Evolutionary conservation across 164 flowering plant genomes (phyloP), one percentile per base, ranked within the genome.

Genomic region (Aristolochia contorta): DNA sequence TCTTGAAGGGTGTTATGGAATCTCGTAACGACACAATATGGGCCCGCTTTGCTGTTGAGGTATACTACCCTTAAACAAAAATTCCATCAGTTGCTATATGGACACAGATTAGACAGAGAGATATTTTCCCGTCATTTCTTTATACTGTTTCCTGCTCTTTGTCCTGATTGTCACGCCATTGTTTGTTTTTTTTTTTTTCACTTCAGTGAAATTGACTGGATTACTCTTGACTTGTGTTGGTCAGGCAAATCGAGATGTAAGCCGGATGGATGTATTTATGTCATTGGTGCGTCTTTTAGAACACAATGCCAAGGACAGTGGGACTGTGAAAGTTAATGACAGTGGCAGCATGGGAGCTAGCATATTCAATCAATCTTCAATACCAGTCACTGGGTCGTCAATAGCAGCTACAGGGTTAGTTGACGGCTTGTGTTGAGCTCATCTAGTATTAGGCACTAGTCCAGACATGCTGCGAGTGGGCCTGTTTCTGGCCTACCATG

Each of bases 31-130:
- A 82, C 54, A 87, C 86, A 71, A 80, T 84, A 56, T 87, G 92
- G 95, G 97, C 91, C 57, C 85, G 79, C 46, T 90, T 87, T 79
- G 77, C 83, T 8, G 91, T 90, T 8, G 97, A 87, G 95, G 97
- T 87, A 75, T 67, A 2, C 6, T 19, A 45, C 3, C 43, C 43
- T 16, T 18, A 19, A 16, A 47, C n/a, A 56, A 57, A 51, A 33
- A n/a, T 30, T 58, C 50, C 18, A 5, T 27, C 30, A 21, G 52
- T 30, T 20, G 55, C 14, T 16, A 2, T 3, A n/a, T 15, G 27
- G n/a, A 3, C 9, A 32, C 4, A 23, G 43, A 37, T 37, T 4
- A 54, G 14, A 54, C 24, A 19, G 16, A 12, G 45, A 30, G 25
- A 25, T 57, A 2, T 30, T 30, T 30, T 46, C 30, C 7, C 32